Base-by-base conservation (phyloP, 129 eudicot species). In the Artemisia annua region DNA sequence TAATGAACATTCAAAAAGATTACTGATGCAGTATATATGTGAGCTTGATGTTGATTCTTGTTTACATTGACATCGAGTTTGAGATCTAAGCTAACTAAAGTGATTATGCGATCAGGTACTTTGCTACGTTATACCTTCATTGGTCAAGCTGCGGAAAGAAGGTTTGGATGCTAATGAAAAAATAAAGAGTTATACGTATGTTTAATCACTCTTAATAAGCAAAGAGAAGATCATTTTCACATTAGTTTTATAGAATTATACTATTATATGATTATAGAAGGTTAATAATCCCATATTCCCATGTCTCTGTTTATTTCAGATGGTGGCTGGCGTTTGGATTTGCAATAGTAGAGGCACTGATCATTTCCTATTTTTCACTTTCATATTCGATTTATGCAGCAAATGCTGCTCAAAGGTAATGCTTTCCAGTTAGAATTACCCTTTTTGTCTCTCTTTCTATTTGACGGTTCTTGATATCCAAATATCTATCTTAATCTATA, bases 151-250 rank as follows among this genome's bases (percentile, higher is more conserved):
- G 85, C 79, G 99, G 72, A 94, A 94, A 86, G 99, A 94, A 88
- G 99, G 99, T 78, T 82, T 90, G 71, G 97, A 94, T 85, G 99
- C 91, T 62, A 84, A 90, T 52, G 99, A 94, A 87, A 94, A 90
- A 88, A 94, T 94, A 62, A 94, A 94, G 92, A 76, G 91, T 83
- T 94, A 94, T 81, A 94, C 88, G 99, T 94, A 87, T 81, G 99
- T 94, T 62, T 82, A 66, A 66, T 71, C 78, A 68, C 70, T 69
- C 83, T 71, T 91, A 35, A 84, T 71, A 77, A 86, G 72, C 84
- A 65, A 77, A 80, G 82, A 88, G 83, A 91, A 63, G 4, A 11
- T n/a, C 26, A 72, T 69, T 82, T 66, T 50, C 58, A 75, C 64
- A 7, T 12, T 48, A 4, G n/a, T 58, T 72, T 18, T 14, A 61